Base-by-base conservation (phyloP, 129 eudicot species). In the Escallonia herrerae region DNA sequence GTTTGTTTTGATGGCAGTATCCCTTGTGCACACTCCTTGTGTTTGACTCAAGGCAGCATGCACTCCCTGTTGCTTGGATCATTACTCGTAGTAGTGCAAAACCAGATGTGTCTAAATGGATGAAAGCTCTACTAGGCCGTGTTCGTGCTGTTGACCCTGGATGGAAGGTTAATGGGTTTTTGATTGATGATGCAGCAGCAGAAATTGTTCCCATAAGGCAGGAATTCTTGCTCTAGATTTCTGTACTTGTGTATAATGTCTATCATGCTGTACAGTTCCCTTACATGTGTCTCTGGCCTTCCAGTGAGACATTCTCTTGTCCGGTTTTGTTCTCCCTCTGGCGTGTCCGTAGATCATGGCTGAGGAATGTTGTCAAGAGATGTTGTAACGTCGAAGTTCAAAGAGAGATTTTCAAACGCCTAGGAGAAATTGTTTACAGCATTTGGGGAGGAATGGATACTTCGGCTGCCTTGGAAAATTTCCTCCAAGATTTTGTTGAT, bases 331-430 rank as follows among this genome's bases (percentile, higher is more conserved):
- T 94, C 62, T 83, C 95, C 10, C 72, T 86, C 33, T 94, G 99
- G 99, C 95, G 99, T 15, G 74, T 94, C 73, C 96, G 99, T 67
- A 82, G 97, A 60, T 80, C 99, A 57, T 94, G 99, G 99, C 80
- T 94, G 64, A 80, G 77, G 66, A 87, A 94, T 74, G 71, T 89
- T 10, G 88, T 94, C 40, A 89, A 86, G 80, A 86, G 58, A 46
- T 89, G 97, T 77, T 49, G 73, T 64, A 82, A 80, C 53, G 45
- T 84, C 46, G 93, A 89, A 82, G 85, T 89, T 68, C 94, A 84
- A 72, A 75, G 99, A 64, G 95, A 94, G 70, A 82, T 94, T 39
- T 89, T 94, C 65, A 86, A 84, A 66, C 87, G 93, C 8, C 67
- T 94, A 40, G 99, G 99, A 56, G 80, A 89, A 55, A 57, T 94